Base-by-base conservation (phyloP, 345 rosid genomes). In the Lumnitzera racemosa region DNA sequence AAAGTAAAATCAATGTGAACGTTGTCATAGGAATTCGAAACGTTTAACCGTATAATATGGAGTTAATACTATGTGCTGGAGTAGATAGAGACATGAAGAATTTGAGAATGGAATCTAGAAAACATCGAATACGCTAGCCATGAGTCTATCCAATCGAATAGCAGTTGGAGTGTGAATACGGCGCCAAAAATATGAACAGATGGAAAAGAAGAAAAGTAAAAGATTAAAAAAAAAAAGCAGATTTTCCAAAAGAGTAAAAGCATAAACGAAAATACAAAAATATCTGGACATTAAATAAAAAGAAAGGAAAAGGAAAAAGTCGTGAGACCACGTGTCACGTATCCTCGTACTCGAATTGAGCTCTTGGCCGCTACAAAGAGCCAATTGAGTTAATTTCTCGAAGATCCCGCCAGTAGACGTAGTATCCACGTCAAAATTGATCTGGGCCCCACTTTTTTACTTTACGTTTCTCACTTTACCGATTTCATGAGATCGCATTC, bases 81-180 rank as follows among this genome's bases (percentile, higher is more conserved):
- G 4, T 27, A 27, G 31, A 27, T 27, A 27, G 31, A 27, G 31
- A 27, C 31, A 27, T 27, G 4, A 27, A 27, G 31, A 27, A 27
- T 27, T 27, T 27, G 31, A 27, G 31, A 27, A 27, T 27, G 31
- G 43, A 36, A 36, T 36, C 43, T 36, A 36, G 1, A 1, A 4
- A 36, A 9, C 2, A 9, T 36, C 43, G 43, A 36, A 7, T 36
- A 29, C 43, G 9, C 43, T 1, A 5, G 43, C 43, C 31, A 27
- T 2, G 4, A 36, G 43, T 36, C 43, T 36, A 36, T 36, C 43
- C 10, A 36, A 5, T 36, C 43, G 11, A 36, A 36, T 36, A 7
- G 43, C 9, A 36, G 43, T 36, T 36, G 43, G 5, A 36, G 43
- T 31, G 67, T 48, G 67, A 63, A 61, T 46, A 56, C 50, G 53